Conservation (phyloP, 768 basidiomycete genomes). For the Psilocybe subaeruginosa region DNA sequence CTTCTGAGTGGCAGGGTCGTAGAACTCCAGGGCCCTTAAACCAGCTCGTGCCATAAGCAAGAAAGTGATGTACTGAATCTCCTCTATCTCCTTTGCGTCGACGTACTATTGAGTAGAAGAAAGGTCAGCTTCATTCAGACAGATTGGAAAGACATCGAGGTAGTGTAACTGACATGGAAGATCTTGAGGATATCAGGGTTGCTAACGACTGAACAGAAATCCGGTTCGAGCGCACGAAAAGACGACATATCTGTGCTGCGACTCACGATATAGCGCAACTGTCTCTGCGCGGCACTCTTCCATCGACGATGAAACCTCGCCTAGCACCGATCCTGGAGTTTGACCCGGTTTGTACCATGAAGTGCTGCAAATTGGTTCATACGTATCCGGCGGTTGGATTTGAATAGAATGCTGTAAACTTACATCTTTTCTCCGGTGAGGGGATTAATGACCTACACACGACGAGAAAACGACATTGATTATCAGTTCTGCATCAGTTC, state of each 20-base stretch:
- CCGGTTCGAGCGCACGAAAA: conserved; percentile 10
- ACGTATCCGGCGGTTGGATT: too few species aligned
- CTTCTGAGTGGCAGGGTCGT: conserved; percentile 78
- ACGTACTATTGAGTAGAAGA: conserved; percentile 51
- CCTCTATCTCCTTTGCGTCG: conserved; percentile 68
- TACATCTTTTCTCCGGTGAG: conserved; percentile 78
- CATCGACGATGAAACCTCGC: conserved; percentile 88
- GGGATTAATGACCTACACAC: conserved; percentile 71
- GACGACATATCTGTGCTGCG: background rate
- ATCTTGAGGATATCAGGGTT: conserved; percentile 78
- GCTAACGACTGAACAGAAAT: conserved; percentile 57
- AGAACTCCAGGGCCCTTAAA: conserved; percentile 78
- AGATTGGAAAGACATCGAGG: background rate
- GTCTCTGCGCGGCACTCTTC: conserved; percentile 94
- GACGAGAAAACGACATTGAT: background rate
- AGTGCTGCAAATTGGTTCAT: conserved; percentile 41
- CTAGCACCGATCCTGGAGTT: conserved; percentile 79
- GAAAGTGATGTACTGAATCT: conserved; percentile 82
- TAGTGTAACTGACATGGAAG: conserved; percentile 60
- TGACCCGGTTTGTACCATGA: conserved; percentile 92
- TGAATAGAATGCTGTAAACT: conserved; percentile 19
- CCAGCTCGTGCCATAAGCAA: conserved; percentile 87
- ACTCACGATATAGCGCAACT: conserved; percentile 78
- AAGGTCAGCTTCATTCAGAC: background rate
- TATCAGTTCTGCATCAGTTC: background rate